These are phyloP conservation scores for Talaromyces sp. DNA, from an alignment of 2,329 filamentous ascomycete species.

Conservation along the genomic window DNA sequence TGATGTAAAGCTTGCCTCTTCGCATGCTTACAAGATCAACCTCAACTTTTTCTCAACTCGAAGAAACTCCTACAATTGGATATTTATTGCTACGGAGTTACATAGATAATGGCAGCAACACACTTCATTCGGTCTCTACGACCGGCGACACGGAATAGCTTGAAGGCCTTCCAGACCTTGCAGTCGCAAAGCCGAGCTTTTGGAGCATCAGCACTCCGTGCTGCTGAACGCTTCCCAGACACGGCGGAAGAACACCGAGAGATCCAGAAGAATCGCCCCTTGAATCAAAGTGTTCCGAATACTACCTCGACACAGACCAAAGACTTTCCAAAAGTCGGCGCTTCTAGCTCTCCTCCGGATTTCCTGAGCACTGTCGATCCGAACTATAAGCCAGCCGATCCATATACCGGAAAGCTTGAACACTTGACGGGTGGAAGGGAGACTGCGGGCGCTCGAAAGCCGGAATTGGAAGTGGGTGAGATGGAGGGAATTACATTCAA, in stretches of 20 bases:
- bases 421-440: slow-evolving; percentile 64
- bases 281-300: slow-evolving; percentile 63
- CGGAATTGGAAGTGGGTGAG: slow-evolving; percentile 78
- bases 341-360: slow-evolving; percentile 58
- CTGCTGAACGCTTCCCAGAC: slow-evolving; percentile 11
- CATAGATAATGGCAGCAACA: slow-evolving; percentile 13
- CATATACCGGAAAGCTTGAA: slow-evolving; percentile 60
- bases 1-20: slow-evolving; percentile 18
- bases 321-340: slow-evolving; percentile 59
- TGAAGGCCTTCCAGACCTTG: background rate
- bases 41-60: background rate
- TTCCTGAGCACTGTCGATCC: slow-evolving; percentile 56
- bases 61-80: background rate
- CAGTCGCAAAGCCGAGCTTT: slow-evolving; percentile 17
- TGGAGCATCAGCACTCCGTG: slow-evolving; percentile 11
- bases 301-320: slow-evolving; percentile 62
- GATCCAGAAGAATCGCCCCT: slow-evolving; percentile 54
- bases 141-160: slow-evolving; percentile 2
- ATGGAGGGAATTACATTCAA: slow-evolving; percentile 81
- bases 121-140: slow-evolving; percentile 8
- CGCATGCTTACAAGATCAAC: slow-evolving; percentile 4
- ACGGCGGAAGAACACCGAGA: slow-evolving; percentile 55
- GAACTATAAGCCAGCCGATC: slow-evolving; percentile 58
- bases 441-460: slow-evolving; percentile 49
- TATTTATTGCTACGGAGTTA: background rate